A percentile compares a stretch with the other conserved stretches of the same genome.
phyloP scores from a whole-genome alignment of 192 early-diverging fungal species.

The Glomus cerebriforme region DNA sequence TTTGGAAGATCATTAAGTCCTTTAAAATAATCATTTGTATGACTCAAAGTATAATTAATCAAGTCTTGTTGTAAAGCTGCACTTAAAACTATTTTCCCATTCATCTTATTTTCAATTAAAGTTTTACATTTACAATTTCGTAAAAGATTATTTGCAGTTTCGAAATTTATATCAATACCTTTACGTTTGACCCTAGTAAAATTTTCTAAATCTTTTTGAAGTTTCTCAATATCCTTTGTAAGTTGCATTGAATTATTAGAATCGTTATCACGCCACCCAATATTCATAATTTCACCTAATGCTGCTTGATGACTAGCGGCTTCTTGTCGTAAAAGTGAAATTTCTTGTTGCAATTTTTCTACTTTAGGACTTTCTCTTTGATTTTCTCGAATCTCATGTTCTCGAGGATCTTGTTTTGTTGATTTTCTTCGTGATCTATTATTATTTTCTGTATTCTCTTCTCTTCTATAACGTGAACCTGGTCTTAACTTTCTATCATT shows the following conservation, averaged over 20 bases:
- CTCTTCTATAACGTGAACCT: no score
- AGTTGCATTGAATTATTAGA: constrained; percentile 12
- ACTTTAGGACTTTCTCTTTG: not conserved
- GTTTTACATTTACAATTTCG: not conserved
- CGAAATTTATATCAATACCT: not conserved
- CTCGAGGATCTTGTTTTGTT: no score
- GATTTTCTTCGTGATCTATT: no score
- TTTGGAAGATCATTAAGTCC: not conserved
- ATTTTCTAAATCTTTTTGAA: not conserved
- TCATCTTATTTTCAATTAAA: not conserved
- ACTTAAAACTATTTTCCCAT: not conserved
- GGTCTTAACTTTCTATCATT: no score
- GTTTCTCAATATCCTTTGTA: constrained; percentile 14
- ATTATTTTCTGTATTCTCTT: no score
- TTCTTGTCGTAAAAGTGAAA: not conserved
- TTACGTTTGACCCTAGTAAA: constrained; percentile 6
- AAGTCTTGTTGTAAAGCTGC: constrained; percentile 25
- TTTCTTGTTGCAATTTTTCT: not conserved
- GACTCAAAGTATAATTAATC: not conserved
- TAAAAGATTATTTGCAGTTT: not conserved
- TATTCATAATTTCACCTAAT: not conserved
- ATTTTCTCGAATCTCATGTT: no score
- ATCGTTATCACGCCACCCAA: constrained; percentile 18
- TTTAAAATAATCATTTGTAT: not conserved
- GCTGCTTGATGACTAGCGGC: constrained; percentile 13